Base-by-base conservation (phyloP, 2,329 filamentous ascomycete species). In the Macrophomina phaseolina region DNA sequence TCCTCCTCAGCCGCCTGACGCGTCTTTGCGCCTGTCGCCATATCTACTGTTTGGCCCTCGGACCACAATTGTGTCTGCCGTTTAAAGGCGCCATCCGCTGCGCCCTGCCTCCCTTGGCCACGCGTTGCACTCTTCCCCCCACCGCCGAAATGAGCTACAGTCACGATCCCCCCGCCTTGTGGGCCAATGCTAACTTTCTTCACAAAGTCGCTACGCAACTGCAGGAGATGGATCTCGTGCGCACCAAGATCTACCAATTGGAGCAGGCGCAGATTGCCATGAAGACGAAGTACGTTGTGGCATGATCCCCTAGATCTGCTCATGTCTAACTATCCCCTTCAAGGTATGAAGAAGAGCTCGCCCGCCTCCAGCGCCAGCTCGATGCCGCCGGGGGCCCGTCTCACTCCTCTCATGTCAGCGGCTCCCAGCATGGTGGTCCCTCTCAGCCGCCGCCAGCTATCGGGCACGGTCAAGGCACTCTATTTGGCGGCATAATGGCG, bases 401-500 rank as follows among this genome's bases (percentile, higher is more conserved):
- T 46, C 84, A 87, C 71, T 87, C 89, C 70, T 88, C 90, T 69
- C 90, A 93, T 69, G 88, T 88, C 71, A 85, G 86, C 75, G 86
- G 86, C 69, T 87, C 90, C 68, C 90, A 91, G 75, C 92, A 95
- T 86, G 87, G 87, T 67, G 92, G 90, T 51, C 91, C 93, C 67
- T 89, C 91, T 58, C 92, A 95, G 80, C 91, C 93, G 69, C 94
- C 95, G 42, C 94, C 90, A 42, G 83, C 92, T 60, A 91, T 98
- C 72, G 92, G 93, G 34, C 91, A 96, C 75, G 94, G 94, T 32
- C 89, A 89, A 66, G 94, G 91, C 77, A 95, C 96, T 75, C 86
- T 98, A 48, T 98, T 99, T 76, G 93, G 93, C 72, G 93, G 93
- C 66, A 97, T 98, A 76, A 98, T 99, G 92, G 89, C 94, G 66